These are phyloP conservation scores for Pestalotiopsis sp. DNA, from an alignment of 2,329 filamentous ascomycete genomes.

Conservation along the genomic window DNA sequence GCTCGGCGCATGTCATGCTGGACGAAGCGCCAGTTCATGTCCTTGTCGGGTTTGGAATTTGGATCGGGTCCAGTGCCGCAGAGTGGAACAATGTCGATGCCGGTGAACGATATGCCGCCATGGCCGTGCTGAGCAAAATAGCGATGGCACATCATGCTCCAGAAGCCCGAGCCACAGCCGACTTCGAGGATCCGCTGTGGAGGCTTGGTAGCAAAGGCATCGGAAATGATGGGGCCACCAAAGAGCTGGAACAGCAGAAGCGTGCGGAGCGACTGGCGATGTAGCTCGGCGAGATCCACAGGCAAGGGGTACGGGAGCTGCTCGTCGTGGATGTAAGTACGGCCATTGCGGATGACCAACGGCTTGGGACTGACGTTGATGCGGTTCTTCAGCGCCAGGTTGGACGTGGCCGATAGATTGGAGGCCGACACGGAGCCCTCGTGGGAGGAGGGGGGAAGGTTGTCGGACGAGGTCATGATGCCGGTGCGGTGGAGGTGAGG, in stretches of 20 bases:
- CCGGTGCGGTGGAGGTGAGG: constrained; percentile 39
- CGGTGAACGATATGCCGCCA: constrained; percentile 74
- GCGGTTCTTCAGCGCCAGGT: constrained; percentile 24
- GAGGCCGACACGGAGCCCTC: constrained; percentile 39
- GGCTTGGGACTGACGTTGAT: constrained; percentile 42
- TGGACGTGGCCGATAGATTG: constrained; percentile 24
- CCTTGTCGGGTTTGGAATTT: constrained; percentile 60
- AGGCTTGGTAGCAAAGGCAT: constrained; percentile 64
- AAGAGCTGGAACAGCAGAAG: constrained; percentile 81
- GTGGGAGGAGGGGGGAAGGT: constrained; percentile 39
- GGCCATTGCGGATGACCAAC: constrained; percentile 75
- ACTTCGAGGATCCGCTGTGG: constrained; percentile 82
- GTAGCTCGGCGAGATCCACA: constrained; percentile 82
- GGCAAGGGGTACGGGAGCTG: constrained; percentile 81
- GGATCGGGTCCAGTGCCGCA: constrained; percentile 47
- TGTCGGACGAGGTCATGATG: constrained; percentile 52
- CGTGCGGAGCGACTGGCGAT: constrained; percentile 84
- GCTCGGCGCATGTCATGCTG: constrained; percentile 80
- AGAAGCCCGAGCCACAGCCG: constrained; percentile 85
- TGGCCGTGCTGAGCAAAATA: constrained; percentile 73
- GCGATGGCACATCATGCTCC: constrained; percentile 86
- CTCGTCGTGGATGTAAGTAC: constrained; percentile 79
- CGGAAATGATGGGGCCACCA: constrained; percentile 77
- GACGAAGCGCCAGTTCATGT: constrained; percentile 86
- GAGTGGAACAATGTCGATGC: constrained; percentile 78